Evolutionary conservation across 208 protist genomes (phyloP).

Genomic region (Leishmania tropica): DNA sequence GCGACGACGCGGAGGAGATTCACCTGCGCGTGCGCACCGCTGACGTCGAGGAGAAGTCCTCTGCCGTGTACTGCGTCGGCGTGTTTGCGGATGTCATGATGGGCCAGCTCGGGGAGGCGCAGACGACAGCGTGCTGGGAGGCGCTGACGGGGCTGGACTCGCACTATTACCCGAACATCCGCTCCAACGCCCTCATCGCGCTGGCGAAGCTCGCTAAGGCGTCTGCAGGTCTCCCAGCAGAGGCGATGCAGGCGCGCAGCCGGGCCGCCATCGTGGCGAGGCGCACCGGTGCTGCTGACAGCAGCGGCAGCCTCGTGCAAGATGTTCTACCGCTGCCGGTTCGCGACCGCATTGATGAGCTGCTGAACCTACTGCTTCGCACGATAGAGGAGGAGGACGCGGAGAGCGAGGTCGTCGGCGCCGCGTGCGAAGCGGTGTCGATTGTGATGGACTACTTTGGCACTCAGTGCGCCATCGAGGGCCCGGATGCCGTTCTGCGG

Average conservation of each 20-base stretch:
- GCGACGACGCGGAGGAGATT: slow-evolving; percentile 66
- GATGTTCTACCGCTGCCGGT: slow-evolving; percentile 57
- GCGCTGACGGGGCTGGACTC: slow-evolving; percentile 42
- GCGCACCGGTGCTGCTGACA: neutral
- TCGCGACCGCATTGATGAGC: slow-evolving; percentile 56
- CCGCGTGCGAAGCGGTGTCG: slow-evolving; percentile 73
- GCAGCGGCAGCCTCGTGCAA: slow-evolving; percentile 7
- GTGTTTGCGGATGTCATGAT: slow-evolving; percentile 76
- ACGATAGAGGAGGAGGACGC: slow-evolving; percentile 53
- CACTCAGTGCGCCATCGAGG: slow-evolving; percentile 46
- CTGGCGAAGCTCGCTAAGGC: slow-evolving; percentile 70
- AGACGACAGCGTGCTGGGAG: slow-evolving; percentile 61
- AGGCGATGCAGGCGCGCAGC: slow-evolving; percentile 33
- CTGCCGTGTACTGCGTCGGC: slow-evolving; percentile 80
- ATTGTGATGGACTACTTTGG: slow-evolving; percentile 77
- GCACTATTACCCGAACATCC: slow-evolving; percentile 75
- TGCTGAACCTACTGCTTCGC: slow-evolving; percentile 51
- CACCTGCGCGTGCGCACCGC: slow-evolving; percentile 76
- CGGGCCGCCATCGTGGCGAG: slow-evolving; percentile 10
- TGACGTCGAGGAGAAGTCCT: slow-evolving; percentile 85
- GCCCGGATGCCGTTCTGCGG: slow-evolving; percentile 52
- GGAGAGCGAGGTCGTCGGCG: slow-evolving; percentile 74
- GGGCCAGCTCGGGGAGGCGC: slow-evolving; percentile 43
- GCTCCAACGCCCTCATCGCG: slow-evolving; percentile 60
- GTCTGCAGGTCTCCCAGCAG: slow-evolving; percentile 36